Evolutionary conservation across 2,329 filamentous ascomycete genomes (phyloP).

Genomic region (Septoria petroselini): DNA sequence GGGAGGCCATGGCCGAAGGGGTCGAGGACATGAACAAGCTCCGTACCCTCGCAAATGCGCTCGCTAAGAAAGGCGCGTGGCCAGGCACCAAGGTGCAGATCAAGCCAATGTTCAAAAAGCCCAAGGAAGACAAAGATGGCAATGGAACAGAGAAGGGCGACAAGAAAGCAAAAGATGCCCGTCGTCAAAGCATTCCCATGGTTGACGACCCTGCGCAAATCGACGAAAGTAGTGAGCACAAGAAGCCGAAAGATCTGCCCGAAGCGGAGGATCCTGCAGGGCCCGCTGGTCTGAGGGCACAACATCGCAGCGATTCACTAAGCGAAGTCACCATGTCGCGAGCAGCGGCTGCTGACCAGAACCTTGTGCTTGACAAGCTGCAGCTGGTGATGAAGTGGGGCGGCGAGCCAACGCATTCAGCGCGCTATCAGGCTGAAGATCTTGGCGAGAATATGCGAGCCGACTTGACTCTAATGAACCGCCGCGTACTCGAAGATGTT

Average conservation of each 20-base stretch:
- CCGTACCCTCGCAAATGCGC: constrained; percentile 76
- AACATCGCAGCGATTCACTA: constrained; percentile 74
- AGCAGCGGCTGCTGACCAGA: constrained; percentile 89
- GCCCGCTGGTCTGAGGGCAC: constrained; percentile 45
- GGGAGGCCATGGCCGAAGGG: constrained; percentile 71
- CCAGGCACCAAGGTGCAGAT: constrained; percentile 97
- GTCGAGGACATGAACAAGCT: constrained; percentile 85
- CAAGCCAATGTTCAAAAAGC: constrained; percentile 97
- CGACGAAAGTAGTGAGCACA: background rate
- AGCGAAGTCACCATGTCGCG: constrained; percentile 89
- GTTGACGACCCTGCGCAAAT: constrained; percentile 11
- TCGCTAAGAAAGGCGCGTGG: constrained; percentile 90
- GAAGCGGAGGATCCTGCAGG: constrained; percentile 33
- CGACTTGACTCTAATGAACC: constrained; percentile 87
- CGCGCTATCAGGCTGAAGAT: constrained; percentile 92
- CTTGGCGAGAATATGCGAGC: constrained; percentile 94
- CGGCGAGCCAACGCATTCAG: constrained; percentile 94
- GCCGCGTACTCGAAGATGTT: constrained; percentile 86
- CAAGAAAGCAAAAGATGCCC: constrained; percentile 54
- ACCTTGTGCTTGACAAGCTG: constrained; percentile 88
- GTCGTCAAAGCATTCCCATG: constrained; percentile 15
- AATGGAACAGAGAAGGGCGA: constrained; percentile 52
- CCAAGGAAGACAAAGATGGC: constrained; percentile 48
- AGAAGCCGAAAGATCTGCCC: constrained; percentile 14
- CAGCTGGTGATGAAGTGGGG: constrained; percentile 99